Evolutionary conservation across 257 asterid species (phyloP).

Genomic region (Solanum chiquidenum): DNA sequence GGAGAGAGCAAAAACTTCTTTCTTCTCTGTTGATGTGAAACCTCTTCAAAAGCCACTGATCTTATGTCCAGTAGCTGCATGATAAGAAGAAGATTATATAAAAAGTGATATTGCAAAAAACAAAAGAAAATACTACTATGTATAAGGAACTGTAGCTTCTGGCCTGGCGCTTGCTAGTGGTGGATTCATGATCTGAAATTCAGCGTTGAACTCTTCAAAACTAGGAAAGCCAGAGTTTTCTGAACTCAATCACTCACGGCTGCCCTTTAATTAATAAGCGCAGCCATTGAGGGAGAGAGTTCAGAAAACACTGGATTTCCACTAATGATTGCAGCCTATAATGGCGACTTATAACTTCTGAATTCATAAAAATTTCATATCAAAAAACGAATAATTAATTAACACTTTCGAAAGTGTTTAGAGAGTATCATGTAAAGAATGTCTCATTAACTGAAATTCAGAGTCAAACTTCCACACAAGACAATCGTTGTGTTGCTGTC

Average conservation of each 20-base stretch:
- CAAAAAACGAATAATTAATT: too few species aligned
- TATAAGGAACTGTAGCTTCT: background rate
- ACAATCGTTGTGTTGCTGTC: background rate
- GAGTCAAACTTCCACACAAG: background rate
- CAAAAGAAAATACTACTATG: background rate
- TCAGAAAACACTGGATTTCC: conserved; percentile 17
- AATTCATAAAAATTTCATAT: background rate
- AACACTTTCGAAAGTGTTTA: too few species aligned
- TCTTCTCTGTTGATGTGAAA: too few species aligned
- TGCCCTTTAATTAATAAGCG: background rate
- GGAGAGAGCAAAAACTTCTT: too few species aligned
- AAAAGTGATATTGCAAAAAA: background rate
- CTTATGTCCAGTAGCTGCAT: background rate
- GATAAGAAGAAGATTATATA: background rate
- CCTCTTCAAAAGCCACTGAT: too few species aligned
- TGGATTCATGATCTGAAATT: background rate
- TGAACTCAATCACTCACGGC: background rate
- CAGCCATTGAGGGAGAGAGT: conserved; percentile 37
- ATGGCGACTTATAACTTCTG: background rate
- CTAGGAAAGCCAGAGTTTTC: conserved; percentile 1
- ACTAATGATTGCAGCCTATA: background rate
- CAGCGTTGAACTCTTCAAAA: background rate
- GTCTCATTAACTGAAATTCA: background rate
- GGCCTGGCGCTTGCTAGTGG: background rate
- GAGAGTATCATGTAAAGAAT: background rate